Conservation (phyloP, 805 yeast species). For the Priceomyces melissophilus region DNA sequence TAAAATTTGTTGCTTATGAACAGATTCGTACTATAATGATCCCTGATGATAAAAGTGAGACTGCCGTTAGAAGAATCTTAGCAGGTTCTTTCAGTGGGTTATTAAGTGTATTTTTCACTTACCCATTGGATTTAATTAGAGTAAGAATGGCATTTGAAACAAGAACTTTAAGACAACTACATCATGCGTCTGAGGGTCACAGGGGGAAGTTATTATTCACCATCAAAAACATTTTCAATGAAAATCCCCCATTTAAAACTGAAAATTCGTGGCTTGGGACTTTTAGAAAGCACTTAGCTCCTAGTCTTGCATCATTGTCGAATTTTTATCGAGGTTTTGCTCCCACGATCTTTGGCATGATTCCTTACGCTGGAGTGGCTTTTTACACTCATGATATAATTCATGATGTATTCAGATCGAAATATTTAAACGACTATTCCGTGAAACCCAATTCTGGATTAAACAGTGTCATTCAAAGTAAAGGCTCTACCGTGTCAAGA, state of each 20-base stretch:
- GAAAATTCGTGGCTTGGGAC: slow-evolving; percentile 38
- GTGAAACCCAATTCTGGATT: slow-evolving; percentile 21
- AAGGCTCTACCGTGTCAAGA: slow-evolving; percentile 28
- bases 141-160: slow-evolving; percentile 93
- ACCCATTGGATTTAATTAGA: slow-evolving; percentile 86
- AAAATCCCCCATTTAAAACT: slow-evolving; percentile 31
- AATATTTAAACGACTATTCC: slow-evolving; percentile 50
- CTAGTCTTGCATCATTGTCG: slow-evolving; percentile 33
- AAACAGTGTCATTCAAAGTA: slow-evolving; percentile 16
- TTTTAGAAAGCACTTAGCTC: slow-evolving; percentile 32
- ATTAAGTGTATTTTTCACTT: slow-evolving; percentile 80
- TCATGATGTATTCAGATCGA: slow-evolving; percentile 81
- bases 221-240: slow-evolving; percentile 27
- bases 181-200: slow-evolving; percentile 23
- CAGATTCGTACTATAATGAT: slow-evolving; percentile 79
- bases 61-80: slow-evolving; percentile 72
- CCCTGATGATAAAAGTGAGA: slow-evolving; percentile 71
- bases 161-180: slow-evolving; percentile 25
- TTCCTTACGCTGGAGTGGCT: slow-evolving; percentile 97
- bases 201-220: slow-evolving; percentile 33
- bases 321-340: slow-evolving; percentile 93
- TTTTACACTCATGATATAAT: slow-evolving; percentile 89
- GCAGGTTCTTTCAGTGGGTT: slow-evolving; percentile 93
- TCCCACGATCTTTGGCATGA: slow-evolving; percentile 92
- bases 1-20: slow-evolving; percentile 94